These are phyloP conservation scores for Pichia sp. DNA, from an alignment of 1,139 yeast genomes.

Conservation along the genomic window DNA sequence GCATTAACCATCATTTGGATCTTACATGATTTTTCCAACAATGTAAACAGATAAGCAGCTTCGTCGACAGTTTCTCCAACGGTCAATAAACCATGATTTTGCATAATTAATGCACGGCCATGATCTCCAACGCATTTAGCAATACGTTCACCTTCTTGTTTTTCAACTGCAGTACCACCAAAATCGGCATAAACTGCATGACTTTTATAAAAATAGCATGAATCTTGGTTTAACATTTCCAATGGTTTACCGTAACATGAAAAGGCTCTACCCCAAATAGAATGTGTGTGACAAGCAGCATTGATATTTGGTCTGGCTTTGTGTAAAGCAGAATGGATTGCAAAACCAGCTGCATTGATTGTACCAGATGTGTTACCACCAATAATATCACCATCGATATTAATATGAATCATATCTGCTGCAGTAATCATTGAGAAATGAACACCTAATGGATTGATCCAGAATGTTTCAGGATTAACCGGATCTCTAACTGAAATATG, in stretches of 20 bases:
- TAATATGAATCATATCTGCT: conserved; percentile 66
- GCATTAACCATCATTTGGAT: conserved; percentile 59
- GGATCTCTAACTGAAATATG: conserved; percentile 76
- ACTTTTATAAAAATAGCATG: conserved; percentile 54
- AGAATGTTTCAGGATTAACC: conserved; percentile 55
- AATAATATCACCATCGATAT: conserved; percentile 33
- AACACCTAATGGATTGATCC: conserved; percentile 69
- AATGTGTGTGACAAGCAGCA: conserved; percentile 77
- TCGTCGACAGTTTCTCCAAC: conserved; percentile 72
- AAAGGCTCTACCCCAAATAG: conserved; percentile 65
- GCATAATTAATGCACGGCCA: conserved; percentile 54
- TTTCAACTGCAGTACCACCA: conserved; percentile 57
- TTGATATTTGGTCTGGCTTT: conserved; percentile 68
- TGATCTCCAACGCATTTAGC: conserved; percentile 58
- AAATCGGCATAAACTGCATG: conserved; percentile 60
- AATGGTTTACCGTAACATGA: conserved; percentile 60
- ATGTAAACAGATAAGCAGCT: conserved; percentile 63
- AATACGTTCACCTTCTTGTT: conserved; percentile 43
- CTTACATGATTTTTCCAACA: conserved; percentile 61
- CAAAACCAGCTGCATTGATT: conserved; percentile 71
- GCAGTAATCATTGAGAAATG: conserved; percentile 65
- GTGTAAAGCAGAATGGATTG: conserved; percentile 68
- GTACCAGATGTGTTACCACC: conserved; percentile 33
- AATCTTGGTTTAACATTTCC: conserved; percentile 75
- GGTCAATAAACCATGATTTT: conserved; percentile 70